Evolutionary conservation across 2,329 filamentous ascomycete species (phyloP).

Genomic region (Aaosphaeria arxii): DNA sequence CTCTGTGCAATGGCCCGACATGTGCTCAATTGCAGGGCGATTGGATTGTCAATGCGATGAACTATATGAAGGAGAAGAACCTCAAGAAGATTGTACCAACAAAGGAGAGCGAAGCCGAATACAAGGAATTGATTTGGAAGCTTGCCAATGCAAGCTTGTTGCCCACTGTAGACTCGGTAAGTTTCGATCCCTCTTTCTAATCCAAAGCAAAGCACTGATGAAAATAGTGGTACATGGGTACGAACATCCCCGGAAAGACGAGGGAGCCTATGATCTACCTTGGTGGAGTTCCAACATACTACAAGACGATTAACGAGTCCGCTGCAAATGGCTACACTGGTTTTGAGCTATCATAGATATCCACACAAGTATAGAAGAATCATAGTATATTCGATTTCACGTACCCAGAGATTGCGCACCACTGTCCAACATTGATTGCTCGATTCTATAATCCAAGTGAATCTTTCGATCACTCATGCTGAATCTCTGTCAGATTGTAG

Average conservation of each 20-base stretch:
- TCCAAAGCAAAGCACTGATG: background rate
- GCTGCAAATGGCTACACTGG: constrained; percentile 14
- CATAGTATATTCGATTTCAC: too few species aligned
- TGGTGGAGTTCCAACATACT: constrained; percentile 27
- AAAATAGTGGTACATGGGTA: constrained; percentile 53
- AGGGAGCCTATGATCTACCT: constrained; percentile 52
- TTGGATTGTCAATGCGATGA: constrained; percentile 54
- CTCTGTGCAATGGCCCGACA: constrained; percentile 56
- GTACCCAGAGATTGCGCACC: too few species aligned
- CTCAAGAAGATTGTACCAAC: constrained; percentile 54
- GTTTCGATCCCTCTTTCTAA: background rate
- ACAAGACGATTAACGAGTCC: constrained; percentile 13
- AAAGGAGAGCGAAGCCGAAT: constrained; percentile 44
- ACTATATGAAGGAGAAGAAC: constrained; percentile 45
- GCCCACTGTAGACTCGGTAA: constrained; percentile 43
- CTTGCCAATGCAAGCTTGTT: constrained; percentile 49
- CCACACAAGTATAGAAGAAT: too few species aligned
- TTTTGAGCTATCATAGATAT: constrained; percentile 9
- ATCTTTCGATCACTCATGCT: too few species aligned
- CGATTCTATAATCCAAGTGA: too few species aligned
- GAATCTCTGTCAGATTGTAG: too few species aligned
- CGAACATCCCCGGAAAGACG: constrained; percentile 53
- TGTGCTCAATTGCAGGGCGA: constrained; percentile 55
- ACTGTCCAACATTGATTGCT: too few species aligned
- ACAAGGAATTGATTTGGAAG: constrained; percentile 51